Evolutionary conservation across 352 stramenopile genomes (phyloP).

Genomic region (Globisporangium nagaii): DNA sequence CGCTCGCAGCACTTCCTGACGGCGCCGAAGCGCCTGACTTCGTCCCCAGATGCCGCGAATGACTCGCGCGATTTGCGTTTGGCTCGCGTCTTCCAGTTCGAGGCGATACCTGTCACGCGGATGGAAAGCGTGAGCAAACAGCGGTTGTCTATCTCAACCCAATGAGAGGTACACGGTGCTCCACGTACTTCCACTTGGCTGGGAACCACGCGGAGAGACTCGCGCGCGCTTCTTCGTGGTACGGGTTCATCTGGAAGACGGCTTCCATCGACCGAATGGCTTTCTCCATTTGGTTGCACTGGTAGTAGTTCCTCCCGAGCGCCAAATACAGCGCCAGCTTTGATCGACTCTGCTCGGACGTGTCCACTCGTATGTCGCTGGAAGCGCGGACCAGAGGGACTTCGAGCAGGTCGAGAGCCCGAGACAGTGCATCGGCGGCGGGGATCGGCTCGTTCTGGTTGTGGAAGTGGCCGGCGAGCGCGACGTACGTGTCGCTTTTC

Average conservation of each 20-base stretch:
- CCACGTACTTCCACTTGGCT: slow-evolving; percentile 58
- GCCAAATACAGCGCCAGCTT: slow-evolving; percentile 46
- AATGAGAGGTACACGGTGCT: too few species aligned
- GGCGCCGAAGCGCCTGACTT: slow-evolving; percentile 11
- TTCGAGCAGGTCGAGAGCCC: slow-evolving; percentile 47
- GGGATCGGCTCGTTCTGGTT: slow-evolving; percentile 33
- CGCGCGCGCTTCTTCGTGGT: slow-evolving; percentile 44
- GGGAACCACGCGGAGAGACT: slow-evolving; percentile 62
- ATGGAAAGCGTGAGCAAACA: too few species aligned
- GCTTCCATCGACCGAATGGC: slow-evolving; percentile 68
- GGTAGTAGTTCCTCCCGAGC: slow-evolving; percentile 60
- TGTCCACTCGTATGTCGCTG: slow-evolving; percentile 1
- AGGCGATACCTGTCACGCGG: slow-evolving; percentile 47
- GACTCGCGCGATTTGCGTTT: slow-evolving; percentile 60
- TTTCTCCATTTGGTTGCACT: slow-evolving; percentile 75
- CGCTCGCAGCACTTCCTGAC: slow-evolving; percentile 14
- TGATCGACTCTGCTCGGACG: slow-evolving; percentile 13
- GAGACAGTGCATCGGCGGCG: slow-evolving; percentile 42
- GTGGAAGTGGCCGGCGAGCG: slow-evolving; percentile 47
- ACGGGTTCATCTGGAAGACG: slow-evolving; percentile 51
- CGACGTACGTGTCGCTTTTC: slow-evolving; percentile 37
- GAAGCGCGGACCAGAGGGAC: neutral
- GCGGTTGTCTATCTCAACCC: too few species aligned
- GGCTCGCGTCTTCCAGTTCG: slow-evolving; percentile 58
- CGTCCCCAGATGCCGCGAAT: slow-evolving; percentile 58